Base-by-base conservation (phyloP, 2,329 filamentous ascomycete species). In the Colletotrichum sojae region DNA sequence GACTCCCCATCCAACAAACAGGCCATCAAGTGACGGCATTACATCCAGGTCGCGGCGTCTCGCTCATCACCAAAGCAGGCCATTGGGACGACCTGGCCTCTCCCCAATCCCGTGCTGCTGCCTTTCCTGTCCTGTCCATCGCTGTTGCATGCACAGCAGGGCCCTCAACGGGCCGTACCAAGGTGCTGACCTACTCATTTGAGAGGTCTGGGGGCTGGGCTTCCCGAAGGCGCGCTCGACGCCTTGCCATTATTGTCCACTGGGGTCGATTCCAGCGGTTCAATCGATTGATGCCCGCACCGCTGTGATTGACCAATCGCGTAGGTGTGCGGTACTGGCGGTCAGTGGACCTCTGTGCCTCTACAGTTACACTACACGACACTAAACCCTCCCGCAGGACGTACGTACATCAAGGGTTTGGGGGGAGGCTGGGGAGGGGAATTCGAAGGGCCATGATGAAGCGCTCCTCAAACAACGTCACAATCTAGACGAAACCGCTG, bases 401-500 rank as follows among this genome's bases (percentile, higher is more conserved):
- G 31, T 10, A 36, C 31, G 31, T 10, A 36, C 31, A 10, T 36
- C 31, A 36, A 36, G 31, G 31, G 31, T 36, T 10, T 10, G 31
- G 9, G 22, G 31, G 22, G 49, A 20, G 40, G 40, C 40, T 43
- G 40, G 40, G 40, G 16, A 43, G 13, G 16, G 40, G 31, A 36
- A 10, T 10, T 10, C 31, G 8, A 36, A 36, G 31, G 31, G 31
- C 31, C 31, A 36, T 10, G 43, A 52, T 56, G 62, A 56, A 56
- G 51, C 39, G 40, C 25, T 12, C 18, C 39, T 55, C 45, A 46
- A 57, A 53, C 67, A 25, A 20, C 16, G 13, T 16, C 55, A 58
- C 43, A 57, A 69, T 61, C 22, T 51, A 52, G 52, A 56, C 40
- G 51, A 60, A 69, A 66, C 62, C 36, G 6, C 55, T 51, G 55